These are phyloP conservation scores for Fusarium redolens DNA, from an alignment of 2,329 filamentous ascomycete species.

Conservation along the genomic window DNA sequence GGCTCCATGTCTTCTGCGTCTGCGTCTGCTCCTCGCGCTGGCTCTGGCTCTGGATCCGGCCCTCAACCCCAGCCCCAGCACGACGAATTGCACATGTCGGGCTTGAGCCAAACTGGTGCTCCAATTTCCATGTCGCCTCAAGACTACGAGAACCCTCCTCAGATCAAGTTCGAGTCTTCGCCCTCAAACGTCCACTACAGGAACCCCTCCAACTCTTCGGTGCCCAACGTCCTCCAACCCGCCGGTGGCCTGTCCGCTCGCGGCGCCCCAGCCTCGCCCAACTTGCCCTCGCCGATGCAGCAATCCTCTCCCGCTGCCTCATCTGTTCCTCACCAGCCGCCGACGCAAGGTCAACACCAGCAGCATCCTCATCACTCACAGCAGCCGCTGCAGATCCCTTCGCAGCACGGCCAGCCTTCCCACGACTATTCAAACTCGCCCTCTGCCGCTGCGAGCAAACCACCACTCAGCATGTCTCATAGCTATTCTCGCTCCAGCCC, in stretches of 20 bases:
- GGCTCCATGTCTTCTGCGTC: slow-evolving; percentile 36
- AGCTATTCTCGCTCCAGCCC: slow-evolving; percentile 89
- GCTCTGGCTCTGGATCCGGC: slow-evolving; percentile 34
- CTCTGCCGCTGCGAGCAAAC: slow-evolving; percentile 66
- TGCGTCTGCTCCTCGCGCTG: slow-evolving; percentile 14
- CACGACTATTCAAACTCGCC: slow-evolving; percentile 47
- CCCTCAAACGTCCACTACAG: slow-evolving; percentile 55
- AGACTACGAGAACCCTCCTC: slow-evolving; percentile 63
- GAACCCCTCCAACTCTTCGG: slow-evolving; percentile 55
- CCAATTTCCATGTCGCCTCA: slow-evolving; percentile 56
- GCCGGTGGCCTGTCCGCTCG: slow-evolving; percentile 56
- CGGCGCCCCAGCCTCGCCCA: slow-evolving; percentile 54
- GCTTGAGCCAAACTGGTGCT: slow-evolving; percentile 51
- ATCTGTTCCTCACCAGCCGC: slow-evolving; percentile 50
- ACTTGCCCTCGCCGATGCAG: slow-evolving; percentile 59
- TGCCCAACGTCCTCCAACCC: slow-evolving; percentile 70
- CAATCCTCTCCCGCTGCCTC: slow-evolving; percentile 50
- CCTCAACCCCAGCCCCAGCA: slow-evolving; percentile 48
- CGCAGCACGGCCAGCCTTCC: slow-evolving; percentile 70
- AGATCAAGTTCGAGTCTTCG: slow-evolving; percentile 63
- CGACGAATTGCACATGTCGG: slow-evolving; percentile 68
- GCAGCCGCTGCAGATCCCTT: slow-evolving; percentile 47
- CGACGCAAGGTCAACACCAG: slow-evolving; percentile 48
- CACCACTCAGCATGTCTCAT: slow-evolving; percentile 74
- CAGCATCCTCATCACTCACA: slow-evolving; percentile 50